A percentile compares a stretch with the other conserved stretches of the same genome.
Conservation (phyloP, 1,139 yeast species). For the Yamadazyma friedrichii region DNA sequence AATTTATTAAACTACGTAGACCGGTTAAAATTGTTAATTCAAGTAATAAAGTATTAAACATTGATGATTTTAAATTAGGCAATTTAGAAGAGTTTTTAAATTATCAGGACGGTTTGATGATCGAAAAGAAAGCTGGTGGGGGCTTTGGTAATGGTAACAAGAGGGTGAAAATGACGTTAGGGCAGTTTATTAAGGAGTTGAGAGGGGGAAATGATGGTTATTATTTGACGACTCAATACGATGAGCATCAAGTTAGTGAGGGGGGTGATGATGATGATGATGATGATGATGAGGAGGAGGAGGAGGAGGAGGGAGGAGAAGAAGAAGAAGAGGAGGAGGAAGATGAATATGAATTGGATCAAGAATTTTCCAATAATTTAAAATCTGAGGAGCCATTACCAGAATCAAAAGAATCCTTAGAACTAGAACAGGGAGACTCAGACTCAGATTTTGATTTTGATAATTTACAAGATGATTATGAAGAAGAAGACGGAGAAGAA, state of each 20-base stretch:
- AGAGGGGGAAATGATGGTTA: conserved; percentile 35
- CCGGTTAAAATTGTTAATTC: conserved; percentile 36
- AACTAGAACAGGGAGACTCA: conserved; percentile 1
- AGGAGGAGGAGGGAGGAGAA: conserved; percentile 15
- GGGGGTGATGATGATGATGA: conserved; percentile 24
- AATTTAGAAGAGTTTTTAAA: conserved; percentile 33
- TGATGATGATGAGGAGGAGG: conserved; percentile 15
- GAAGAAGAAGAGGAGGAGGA: conserved; percentile 11
- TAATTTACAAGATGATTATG: conserved; percentile 52
- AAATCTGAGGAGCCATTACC: conserved; percentile 4
- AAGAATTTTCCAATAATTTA: conserved; percentile 9
- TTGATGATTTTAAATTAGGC: conserved; percentile 28
- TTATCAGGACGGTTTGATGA: conserved; percentile 40
- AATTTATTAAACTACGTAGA: conserved; percentile 30
- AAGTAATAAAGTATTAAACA: background rate
- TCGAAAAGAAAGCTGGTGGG: conserved; percentile 53
- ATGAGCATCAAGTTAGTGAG: conserved; percentile 20
- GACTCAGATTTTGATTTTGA: conserved; percentile 34
- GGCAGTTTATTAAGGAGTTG: conserved; percentile 44
- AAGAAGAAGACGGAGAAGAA: conserved; percentile 28
- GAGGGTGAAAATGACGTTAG: conserved; percentile 48
- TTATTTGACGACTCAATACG: conserved; percentile 70
- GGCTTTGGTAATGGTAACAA: conserved; percentile 68
- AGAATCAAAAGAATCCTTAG: conserved; percentile 1
- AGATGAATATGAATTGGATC: conserved; percentile 13